Base-by-base conservation (phyloP, 2,329 filamentous ascomycete species). In the Microdochium bolleyi region DNA sequence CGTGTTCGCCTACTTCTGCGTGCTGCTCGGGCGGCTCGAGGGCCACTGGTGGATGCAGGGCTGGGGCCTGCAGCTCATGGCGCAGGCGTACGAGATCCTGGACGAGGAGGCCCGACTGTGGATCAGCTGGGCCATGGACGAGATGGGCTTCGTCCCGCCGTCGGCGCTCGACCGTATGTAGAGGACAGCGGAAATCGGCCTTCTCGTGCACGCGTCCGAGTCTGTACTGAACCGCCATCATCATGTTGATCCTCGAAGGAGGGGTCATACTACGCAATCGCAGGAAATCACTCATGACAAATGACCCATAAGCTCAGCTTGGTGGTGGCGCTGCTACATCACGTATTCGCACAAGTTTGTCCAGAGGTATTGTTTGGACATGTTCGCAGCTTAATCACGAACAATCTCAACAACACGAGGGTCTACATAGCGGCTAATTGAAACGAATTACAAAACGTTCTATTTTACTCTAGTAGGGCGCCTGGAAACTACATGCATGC, bases 111-210 rank as follows among this genome's bases (percentile, higher is more conserved):
- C 57, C 37, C 51, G 55, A 1, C 48, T 55, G 9, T 58, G 54
- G 56, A 57, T 59, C 49, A 49, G 41, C 34, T 60, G 57, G 57
- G 55, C 56, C 8, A 46, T 59, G 24, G 54, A 58, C 25, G 55
- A 60, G 48, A 56, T 58, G 2, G 53, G 55, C 13, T 68, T 74
- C 55, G 68, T 76, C 55, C 69, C 67, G 11, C 51, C 53, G 24
- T 49, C 34, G 34, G 34, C 34, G 7, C 7, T 38, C 34, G 34
- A 38, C 34, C 34, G 34, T 14, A 38, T 38, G 34, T 38, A 38
- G 34, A 38, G 34, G 11, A 30, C 30, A 34, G 30, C 30, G 30
- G 30, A 34, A 34, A 34, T 34, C 30, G 30, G 30, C 30, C 30
- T 34, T 34, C 30, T 34, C 30, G 14, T 8, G 30, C 30, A 34